These are phyloP conservation scores for Paramecium sonneborni DNA, from an alignment of 73 alveolate genomes.

Conservation along the genomic window DNA sequence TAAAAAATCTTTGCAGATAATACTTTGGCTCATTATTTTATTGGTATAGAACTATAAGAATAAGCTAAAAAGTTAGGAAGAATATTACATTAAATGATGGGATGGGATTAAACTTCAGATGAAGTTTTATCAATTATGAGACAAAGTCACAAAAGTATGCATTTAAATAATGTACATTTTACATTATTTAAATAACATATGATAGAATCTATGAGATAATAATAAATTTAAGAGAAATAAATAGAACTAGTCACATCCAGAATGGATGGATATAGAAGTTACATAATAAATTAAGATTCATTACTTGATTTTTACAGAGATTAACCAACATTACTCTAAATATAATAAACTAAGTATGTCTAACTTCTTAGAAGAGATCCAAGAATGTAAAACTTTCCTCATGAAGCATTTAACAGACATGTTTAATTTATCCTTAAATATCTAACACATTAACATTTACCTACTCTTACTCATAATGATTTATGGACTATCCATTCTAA, in stretches of 20 bases:
- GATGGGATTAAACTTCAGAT: not conserved
- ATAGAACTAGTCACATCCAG: not conserved
- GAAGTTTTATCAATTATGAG: not conserved
- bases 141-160: not conserved
- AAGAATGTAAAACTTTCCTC: not conserved
- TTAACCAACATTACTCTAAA: not conserved
- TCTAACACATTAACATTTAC: not conserved
- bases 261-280: conserved; percentile 24
- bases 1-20: not conserved
- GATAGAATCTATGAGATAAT: not conserved
- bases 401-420: not conserved
- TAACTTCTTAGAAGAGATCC: not conserved
- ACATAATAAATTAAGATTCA: not conserved
- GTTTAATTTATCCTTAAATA: not conserved
- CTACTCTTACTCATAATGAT: not conserved
- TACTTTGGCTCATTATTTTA: not conserved
- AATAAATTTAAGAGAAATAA: not conserved
- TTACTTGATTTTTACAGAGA: not conserved
- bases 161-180: conserved; percentile 1
- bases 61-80: not conserved
- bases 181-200: not conserved
- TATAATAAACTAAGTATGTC: not conserved
- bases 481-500: not conserved
- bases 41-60: not conserved
- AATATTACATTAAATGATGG: not conserved